Evolutionary conservation across 441 rosid species (phyloP), one percentile per base, ranked within the genome.

Genomic region (Flueggea neowawraea): DNA sequence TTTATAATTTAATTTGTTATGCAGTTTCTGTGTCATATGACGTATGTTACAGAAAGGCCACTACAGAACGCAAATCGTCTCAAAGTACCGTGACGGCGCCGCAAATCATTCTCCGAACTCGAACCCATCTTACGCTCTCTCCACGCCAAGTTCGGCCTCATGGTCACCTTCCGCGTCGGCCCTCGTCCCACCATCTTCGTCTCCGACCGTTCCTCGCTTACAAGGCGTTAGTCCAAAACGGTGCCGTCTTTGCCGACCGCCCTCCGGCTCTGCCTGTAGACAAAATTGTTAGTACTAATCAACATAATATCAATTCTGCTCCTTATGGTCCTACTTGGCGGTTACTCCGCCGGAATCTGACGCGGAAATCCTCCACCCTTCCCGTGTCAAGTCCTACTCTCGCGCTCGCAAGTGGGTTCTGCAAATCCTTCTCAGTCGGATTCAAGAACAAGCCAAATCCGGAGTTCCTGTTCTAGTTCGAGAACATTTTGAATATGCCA

Each of bases 321-420:
- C 41, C 17, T 15, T 62, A 56, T 8, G 67, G 72, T 5, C 58
- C 67, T 0, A 69, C 63, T 1, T 69, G 73, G 73, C 63, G 67
- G 6, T 52, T 58, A 6, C 33, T 69, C 5, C 63, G 64, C n/a
- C 68, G 64, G 0, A 69, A 69, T 17, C 68, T 69, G 16, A 63
- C 64, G 5, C 65, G 0, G 54, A 50, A 8, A 54, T 67, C 52
- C 60, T 67, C 50, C 65, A 67, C 16, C 66, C 65, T 14, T 61
- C 64, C 2, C 54, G 66, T 3, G 32, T 61, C 44, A 61, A 45
- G 17, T 32, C 71, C 7, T 67, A 48, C 15, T 22, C 65, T 7
- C 60, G 54, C 36, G 55, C 60, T 0, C 65, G 71, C 6, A 50
- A 49, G n/a, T 33, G 66, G 71, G 65, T 9, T 6, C 52, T 67